Evolutionary conservation across 2,329 filamentous ascomycete genomes (phyloP).

Genomic region (Aureobasidium melanogenum): DNA sequence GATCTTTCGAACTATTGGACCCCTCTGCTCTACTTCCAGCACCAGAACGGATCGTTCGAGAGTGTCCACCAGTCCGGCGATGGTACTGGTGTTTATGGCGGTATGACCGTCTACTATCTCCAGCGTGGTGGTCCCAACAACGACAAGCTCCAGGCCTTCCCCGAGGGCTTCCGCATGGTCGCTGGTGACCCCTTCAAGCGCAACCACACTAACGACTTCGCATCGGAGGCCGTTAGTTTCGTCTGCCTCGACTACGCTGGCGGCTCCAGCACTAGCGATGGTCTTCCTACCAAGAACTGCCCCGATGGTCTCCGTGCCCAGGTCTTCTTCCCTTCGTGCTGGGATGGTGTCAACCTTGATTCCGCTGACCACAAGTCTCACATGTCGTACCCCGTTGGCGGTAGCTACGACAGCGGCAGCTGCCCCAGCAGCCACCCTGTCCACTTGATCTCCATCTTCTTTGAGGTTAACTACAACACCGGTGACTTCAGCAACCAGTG

Average conservation of each 20-base stretch:
- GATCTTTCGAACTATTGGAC: constrained; percentile 73
- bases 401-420: constrained; percentile 30
- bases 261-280: constrained; percentile 36
- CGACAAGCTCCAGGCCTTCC: constrained; percentile 62
- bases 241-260: constrained; percentile 45
- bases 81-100: constrained; percentile 35
- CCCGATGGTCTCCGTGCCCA: constrained; percentile 55
- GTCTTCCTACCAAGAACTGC: constrained; percentile 63
- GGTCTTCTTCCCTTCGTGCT: constrained; percentile 64
- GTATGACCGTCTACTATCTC: constrained; percentile 69
- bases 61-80: constrained; percentile 52
- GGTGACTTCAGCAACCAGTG: constrained; percentile 27
- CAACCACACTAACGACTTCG: constrained; percentile 46
- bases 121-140: constrained; percentile 43
- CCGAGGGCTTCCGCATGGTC: constrained; percentile 63
- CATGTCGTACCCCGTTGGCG: constrained; percentile 50
- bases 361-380: constrained; percentile 54
- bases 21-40: constrained; percentile 58
- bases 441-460: constrained; percentile 33
- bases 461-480: constrained; percentile 30
- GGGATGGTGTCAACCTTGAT: constrained; percentile 52
- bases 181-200: constrained; percentile 54
- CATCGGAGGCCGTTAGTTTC: constrained; percentile 46
- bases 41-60: constrained; percentile 48
- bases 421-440: constrained; percentile 32